Evolutionary conservation across 805 yeast species (phyloP), one percentile per base, ranked within the genome.

Genomic region (Yamadazyma akitaensis): DNA sequence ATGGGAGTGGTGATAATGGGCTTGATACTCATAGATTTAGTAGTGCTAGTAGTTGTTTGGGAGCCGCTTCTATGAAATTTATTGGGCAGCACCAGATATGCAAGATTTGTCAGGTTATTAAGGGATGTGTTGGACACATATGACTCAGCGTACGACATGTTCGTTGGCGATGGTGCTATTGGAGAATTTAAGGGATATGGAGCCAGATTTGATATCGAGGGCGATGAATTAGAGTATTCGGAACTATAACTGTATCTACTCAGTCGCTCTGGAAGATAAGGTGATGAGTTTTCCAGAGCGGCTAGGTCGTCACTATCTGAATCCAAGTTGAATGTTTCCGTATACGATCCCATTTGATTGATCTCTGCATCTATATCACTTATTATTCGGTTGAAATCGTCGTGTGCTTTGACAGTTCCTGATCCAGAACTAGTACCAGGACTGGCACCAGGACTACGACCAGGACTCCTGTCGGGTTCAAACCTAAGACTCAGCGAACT

Each of bases 131-230:
- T 37, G 28, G 46, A 36, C 3, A 42, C 28, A 38, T 26, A 26
- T 7, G 37, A 40, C 24, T 47, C 50, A n/a, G 31, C 14, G 28
- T 47, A 46, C 3, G 43, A 19, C 3, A 42, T 12, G 30, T 35
- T 46, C 25, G 48, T 35, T 6, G 50, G 54, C 14, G 55, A 51
- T 34, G 51, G 50, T 17, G 36, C 36, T 17, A 51, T 47, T 2
- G 55, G 58, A 11, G 51, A 51, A 39, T 47, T 51, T 18, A 53
- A 24, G 13, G 62, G 60, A 44, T 58, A 58, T n/a, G 57, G 56
- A 12, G 31, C 46, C 8, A 10, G 18, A 21, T 25, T 13, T 31
- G 19, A 34, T 11, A 30, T 18, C n/a, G 42, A 28, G 9, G 40
- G 42, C 12, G 42, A 30, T 7, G 42, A 45, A 17, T 18, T 30